phyloP scores from a whole-genome alignment of 148 eudicot genomes.

The Vaccinium corymbosum region DNA sequence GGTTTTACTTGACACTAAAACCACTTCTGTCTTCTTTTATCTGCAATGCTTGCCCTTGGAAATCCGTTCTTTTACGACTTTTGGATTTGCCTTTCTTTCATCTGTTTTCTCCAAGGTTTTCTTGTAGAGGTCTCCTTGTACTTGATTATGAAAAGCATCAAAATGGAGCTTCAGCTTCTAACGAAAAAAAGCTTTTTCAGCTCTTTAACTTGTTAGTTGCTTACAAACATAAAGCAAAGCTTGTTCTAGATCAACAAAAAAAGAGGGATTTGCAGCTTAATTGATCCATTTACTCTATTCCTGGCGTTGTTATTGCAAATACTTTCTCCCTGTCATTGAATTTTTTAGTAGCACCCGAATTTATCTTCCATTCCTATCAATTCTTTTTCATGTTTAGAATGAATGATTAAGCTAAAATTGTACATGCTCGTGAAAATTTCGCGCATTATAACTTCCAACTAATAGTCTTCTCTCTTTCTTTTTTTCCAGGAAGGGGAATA shows the following conservation, averaged over 20 bases:
- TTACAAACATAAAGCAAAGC: neutral
- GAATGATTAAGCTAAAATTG: neutral
- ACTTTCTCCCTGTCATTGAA: neutral
- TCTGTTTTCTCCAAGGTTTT: neutral
- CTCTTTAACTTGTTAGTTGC: neutral
- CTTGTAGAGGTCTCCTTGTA: neutral
- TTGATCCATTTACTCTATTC: too few relatives aligned
- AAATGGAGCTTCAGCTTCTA: neutral
- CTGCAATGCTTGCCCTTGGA: neutral
- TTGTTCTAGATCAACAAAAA: too few relatives aligned
- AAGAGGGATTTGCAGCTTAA: too few relatives aligned
- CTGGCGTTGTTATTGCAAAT: neutral
- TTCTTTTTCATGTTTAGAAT: neutral
- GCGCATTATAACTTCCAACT: neutral
- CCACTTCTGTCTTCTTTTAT: neutral
- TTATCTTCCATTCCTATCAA: neutral
- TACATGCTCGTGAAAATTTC: neutral
- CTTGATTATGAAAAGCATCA: neutral
- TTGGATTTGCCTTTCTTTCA: neutral
- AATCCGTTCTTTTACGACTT: neutral
- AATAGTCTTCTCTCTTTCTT: neutral
- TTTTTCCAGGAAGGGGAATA: constrained; percentile 42
- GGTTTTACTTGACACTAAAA: neutral
- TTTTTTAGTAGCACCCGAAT: neutral
- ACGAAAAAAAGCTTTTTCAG: neutral